phyloP scores from a whole-genome alignment of 495 filamentous ascomycete species.

The Echria macrotheca region DNA sequence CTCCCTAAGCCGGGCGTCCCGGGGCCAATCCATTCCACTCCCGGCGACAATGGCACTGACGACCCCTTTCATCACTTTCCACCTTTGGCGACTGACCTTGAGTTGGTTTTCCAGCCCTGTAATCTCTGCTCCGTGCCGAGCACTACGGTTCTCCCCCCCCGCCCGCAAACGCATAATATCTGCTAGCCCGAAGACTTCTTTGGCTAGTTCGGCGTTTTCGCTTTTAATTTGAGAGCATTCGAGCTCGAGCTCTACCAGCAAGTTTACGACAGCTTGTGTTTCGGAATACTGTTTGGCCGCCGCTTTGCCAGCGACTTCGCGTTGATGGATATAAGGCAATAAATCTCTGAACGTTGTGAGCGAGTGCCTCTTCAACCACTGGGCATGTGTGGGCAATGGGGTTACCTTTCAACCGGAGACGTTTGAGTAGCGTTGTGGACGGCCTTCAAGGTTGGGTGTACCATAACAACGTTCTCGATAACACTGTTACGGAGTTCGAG shows the following conservation, averaged over 20 bases:
- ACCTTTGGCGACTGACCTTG: constrained; percentile 52
- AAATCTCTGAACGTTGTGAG: constrained; percentile 48
- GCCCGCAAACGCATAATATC: too few species aligned
- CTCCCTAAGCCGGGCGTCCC: constrained; percentile 60
- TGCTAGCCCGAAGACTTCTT: constrained; percentile 55
- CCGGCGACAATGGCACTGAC: constrained; percentile 70
- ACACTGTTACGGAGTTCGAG: constrained; percentile 63
- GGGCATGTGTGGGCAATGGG: not conserved
- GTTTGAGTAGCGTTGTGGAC: constrained; percentile 62
- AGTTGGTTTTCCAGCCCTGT: constrained; percentile 49
- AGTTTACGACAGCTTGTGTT: constrained; percentile 41
- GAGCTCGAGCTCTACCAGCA: constrained; percentile 49
- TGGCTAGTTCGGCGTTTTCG: constrained; percentile 58
- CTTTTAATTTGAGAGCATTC: constrained; percentile 49
- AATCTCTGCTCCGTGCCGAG: too few species aligned
- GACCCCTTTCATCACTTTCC: constrained; percentile 70
- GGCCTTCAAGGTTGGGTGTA: constrained; percentile 70
- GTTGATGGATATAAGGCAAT: constrained; percentile 56
- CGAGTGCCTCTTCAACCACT: too few species aligned
- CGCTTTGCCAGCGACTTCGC: constrained; percentile 58
- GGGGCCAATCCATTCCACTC: constrained; percentile 79
- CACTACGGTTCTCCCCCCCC: too few species aligned
- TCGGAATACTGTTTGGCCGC: constrained; percentile 52
- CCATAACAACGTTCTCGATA: constrained; percentile 59
- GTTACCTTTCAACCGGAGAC: constrained; percentile 65